These are phyloP conservation scores for Helicocarpus griseus DNA, from an alignment of 2,329 filamentous ascomycete genomes.

Conservation along the genomic window DNA sequence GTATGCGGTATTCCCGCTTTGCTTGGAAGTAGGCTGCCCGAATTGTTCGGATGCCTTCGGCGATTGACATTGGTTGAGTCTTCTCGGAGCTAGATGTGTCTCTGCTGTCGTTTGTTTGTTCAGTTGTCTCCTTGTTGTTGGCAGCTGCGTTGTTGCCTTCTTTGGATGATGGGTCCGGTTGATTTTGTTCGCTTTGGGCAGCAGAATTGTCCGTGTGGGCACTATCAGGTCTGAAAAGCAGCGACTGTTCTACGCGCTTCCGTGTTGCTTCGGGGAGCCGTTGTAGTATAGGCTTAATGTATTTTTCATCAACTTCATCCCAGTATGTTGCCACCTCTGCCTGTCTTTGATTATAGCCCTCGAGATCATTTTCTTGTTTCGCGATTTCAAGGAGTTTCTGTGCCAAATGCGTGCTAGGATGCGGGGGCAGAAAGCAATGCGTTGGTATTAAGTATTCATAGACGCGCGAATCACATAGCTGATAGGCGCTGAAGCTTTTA, in stretches of 20 bases:
- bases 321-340: conserved; percentile 74
- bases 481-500: conserved; percentile 88
- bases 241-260: conserved; percentile 30
- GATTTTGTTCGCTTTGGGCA: conserved; percentile 5
- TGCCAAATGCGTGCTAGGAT: conserved; percentile 76
- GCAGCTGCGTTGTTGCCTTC: neutral
- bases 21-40: conserved; percentile 73
- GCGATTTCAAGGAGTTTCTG: conserved; percentile 72
- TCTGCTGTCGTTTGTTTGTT: conserved; percentile 16
- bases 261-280: conserved; percentile 33
- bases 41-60: conserved; percentile 60
- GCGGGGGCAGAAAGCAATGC: conserved; percentile 83
- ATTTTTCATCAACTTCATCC: conserved; percentile 68
- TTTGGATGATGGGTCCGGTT: neutral
- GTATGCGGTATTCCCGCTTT: conserved; percentile 77
- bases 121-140: conserved; percentile 12
- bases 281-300: conserved; percentile 60
- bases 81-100: conserved; percentile 1
- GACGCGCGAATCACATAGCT: conserved; percentile 86
- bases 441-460: conserved; percentile 97
- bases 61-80: conserved; percentile 38
- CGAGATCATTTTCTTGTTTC: conserved; percentile 60
- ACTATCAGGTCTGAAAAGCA: conserved; percentile 24
- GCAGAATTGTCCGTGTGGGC: conserved; percentile 8
- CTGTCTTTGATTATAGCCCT: conserved; percentile 59